Evolutionary conservation across 2,329 filamentous ascomycete species (phyloP), one percentile per base, ranked within the genome.

Genomic region (Xenoacremonium recifei): DNA sequence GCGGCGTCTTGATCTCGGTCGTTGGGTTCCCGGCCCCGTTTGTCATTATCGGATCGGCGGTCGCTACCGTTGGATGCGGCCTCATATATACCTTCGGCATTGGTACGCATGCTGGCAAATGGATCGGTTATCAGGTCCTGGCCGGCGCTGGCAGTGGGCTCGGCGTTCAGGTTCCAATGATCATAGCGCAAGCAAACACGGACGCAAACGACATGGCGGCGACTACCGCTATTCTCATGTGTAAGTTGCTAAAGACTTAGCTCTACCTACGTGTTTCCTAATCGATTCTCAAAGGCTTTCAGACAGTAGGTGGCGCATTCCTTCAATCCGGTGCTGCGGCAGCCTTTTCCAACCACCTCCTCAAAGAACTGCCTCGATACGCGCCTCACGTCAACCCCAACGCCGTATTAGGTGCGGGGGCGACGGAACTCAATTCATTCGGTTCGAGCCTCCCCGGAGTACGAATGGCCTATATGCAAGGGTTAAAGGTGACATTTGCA

Each of bases 401-500:
- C 6, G 47, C 48, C 3, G 65, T 73, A 4, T 52, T 70, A 25
- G 46, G 60, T 5, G 66, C 66, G 0, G 72, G 72, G 10, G 70
- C 72, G 3, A 84, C 80, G 0, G 71, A 78, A 48, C 66, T 87
- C 25, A 72, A 77, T n/a, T n/a, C n/a, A n/a, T n/a, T n/a, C n/a
- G n/a, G n/a, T n/a, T 49, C 42, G 49, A 2, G 64, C 63, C 5
- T 77, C 85, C 46, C 57, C 70, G 0, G 42, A 57, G 0, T 57
- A 75, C 20, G 70, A 67, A 43, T 18, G 48, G 58, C 0, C 0
- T 87, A 87, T 64, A 84, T 76, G 47, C 63, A 76, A 40, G 77
- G 77, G 0, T 77, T 83, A 51, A 81, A 82, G 55, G 80, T 85
- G 5, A 71, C 73, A 5, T 75, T 80, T 25, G 82, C 77, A n/a